Base-by-base conservation (phyloP, 1,284 basidiomycete species). In the Pyrrhoderma noxium region DNA sequence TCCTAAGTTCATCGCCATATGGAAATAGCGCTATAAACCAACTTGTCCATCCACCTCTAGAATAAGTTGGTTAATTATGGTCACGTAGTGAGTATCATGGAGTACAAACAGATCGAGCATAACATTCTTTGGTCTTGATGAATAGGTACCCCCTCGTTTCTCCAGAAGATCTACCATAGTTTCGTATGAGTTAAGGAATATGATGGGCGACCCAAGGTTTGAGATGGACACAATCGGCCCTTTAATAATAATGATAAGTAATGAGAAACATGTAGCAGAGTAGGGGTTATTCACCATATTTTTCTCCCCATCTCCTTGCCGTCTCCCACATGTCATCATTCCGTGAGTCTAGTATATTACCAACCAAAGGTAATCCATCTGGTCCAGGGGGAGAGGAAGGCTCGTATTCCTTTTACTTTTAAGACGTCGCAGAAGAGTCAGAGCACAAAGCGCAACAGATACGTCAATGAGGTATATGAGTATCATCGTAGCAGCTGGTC, bases 1-100 rank as follows among this genome's bases (percentile, higher is more conserved):
- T 45, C 31, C 37, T 21, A 4, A 45, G 47, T 8, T 45, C 41
- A n/a, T 54, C 41, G 5, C 42, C 41, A 21, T 49, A 49, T 14
- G 52, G 47, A 38, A 54, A 31, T 22, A 46, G 21, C 5, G 47
- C 4, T 11, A 31, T 8, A n/a, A 49, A 40, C 47, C 47, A 54
- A 2, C 5, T 16, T 35, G 18, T 35, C 13, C 21, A 18, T n/a
- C 37, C 39, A 4, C 27, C 42, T 13, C n/a, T 25, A 7, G 18
- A 16, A n/a, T 25, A 16, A 46, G 38, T 36, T 37, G 23, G 11
- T 5, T 46, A 23, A 45, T 45, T 40, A 21, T 8, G 5, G 19
- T 21, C 5, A 16, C n/a, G n/a, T 5, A 40, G 19, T 8, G 38
- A 40, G 38, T 16, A 16, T 40, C 7, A 45, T 14, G 18, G 40